phyloP scores from a whole-genome alignment of 495 filamentous ascomycete genomes.

The Talaromyces proteolyticus region DNA sequence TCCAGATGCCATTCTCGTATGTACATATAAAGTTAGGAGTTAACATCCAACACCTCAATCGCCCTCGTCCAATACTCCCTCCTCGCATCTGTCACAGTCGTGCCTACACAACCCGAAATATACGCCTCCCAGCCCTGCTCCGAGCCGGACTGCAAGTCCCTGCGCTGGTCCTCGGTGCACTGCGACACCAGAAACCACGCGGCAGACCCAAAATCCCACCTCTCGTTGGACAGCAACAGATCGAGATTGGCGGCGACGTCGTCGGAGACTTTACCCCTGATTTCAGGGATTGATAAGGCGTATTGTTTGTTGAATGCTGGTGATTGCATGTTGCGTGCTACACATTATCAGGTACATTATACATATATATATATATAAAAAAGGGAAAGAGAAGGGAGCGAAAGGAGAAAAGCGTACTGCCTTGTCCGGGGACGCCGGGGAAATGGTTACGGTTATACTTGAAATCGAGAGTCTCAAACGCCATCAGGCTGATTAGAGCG shows the following conservation, averaged over 20 bases:
- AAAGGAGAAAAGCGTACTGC: constrained; percentile 42
- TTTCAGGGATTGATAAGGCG: constrained; percentile 47
- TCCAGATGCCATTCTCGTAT: too few relatives aligned
- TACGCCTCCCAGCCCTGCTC: constrained; percentile 57
- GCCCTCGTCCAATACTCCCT: constrained; percentile 56
- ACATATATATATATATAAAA: background rate
- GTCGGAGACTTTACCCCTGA: constrained; percentile 31
- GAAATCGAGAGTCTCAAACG: constrained; percentile 63
- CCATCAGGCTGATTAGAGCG: constrained; percentile 56
- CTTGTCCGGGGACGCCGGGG: constrained; percentile 62
- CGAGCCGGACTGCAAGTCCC: constrained; percentile 39
- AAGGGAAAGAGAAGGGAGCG: background rate
- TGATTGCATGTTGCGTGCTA: constrained; percentile 69
- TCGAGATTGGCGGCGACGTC: constrained; percentile 45
- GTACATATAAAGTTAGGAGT: too few relatives aligned
- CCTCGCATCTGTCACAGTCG: constrained; percentile 40
- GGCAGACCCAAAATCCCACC: constrained; percentile 65
- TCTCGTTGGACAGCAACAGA: constrained; percentile 50
- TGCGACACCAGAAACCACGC: constrained; percentile 70
- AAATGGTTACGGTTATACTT: constrained; percentile 61
- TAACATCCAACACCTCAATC: too few relatives aligned
- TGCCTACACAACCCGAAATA: constrained; percentile 57
- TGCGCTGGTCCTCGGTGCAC: constrained; percentile 43
- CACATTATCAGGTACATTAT: background rate
- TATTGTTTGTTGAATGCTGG: constrained; percentile 56